Evolutionary conservation across 202 grass and related monocot species (phyloP), one percentile per base, ranked within the genome.

Genomic region (Miscanthus sacchariflorus): DNA sequence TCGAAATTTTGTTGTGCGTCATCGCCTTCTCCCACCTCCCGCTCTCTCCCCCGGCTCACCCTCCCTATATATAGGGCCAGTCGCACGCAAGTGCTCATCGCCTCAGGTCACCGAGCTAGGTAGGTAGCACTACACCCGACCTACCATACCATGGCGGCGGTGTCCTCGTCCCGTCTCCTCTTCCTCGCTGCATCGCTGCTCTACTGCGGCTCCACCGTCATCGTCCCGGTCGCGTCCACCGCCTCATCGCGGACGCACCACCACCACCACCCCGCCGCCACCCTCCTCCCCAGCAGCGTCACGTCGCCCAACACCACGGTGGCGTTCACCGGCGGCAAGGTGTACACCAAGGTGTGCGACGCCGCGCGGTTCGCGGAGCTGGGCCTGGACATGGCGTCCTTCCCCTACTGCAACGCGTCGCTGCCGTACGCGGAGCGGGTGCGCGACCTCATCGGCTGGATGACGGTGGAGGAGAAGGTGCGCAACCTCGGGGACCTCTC

Each of bases 381-480:
- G 79, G 86, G 87, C 10, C 79, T 81, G 11, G 49, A 84, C 18
- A 85, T 93, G 89, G 13, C 11, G 0, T 19, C 23, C 0, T 78
- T 89, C 86, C 40, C 28, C 10, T 93, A 91, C 87, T 93, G 92
- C 80, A 36, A 93, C 84, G 38, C 92, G 27, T 87, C 92, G 3
- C 69, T 77, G 52, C 70, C 82, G 9, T 84, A 76, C 74, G 72
- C 44, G 21, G 81, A 54, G 7, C 74, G 93, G 77, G 87, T 38
- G 78, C 74, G 9, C 4, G 93, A 92, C 77, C 81, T 94, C 79
- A 69, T 94, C 48, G 42, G 42, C 35, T 68, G 84, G 72, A 74
- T 92, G 28, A 92, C 90, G n/a, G 49, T 92, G 74, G 70, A 87
- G 77, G 90, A 94, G 78, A 92, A 92, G 77, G 72, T 88, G 23